Conservation (phyloP, 306 rosid genomes). For the Fragaria iinumae region DNA sequence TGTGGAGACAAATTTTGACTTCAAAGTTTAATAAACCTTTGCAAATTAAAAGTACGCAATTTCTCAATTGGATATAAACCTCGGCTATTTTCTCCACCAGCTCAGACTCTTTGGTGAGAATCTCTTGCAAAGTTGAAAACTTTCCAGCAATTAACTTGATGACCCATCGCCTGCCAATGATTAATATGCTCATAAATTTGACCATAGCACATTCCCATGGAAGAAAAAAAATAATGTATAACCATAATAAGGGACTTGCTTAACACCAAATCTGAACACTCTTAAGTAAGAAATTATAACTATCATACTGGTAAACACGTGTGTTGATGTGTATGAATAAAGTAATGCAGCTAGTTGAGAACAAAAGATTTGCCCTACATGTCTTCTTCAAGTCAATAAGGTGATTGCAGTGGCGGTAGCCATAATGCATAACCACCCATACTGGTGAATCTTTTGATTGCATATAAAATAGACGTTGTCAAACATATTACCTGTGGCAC, state of each 20-base stretch:
- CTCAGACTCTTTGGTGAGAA: conserved; percentile 82
- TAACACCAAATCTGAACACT: background rate
- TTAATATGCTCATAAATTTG: conserved; percentile 29
- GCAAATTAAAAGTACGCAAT: conserved; percentile 40
- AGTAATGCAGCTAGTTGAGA: background rate
- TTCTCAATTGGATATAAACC: conserved; percentile 59
- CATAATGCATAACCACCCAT: background rate
- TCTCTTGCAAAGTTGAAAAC: conserved; percentile 57
- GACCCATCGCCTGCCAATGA: conserved; percentile 81
- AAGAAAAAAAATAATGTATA: background rate
- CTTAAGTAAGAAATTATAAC: background rate
- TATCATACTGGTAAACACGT: background rate
- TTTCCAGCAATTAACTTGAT: conserved; percentile 70
- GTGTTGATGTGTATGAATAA: background rate
- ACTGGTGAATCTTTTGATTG: background rate
- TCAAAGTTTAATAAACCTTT: conserved; percentile 30
- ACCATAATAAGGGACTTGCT: background rate
- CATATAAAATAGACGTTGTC: background rate
- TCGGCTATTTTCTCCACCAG: conserved; percentile 93
- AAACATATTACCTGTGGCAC: conserved; percentile 62
- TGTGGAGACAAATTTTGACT: conserved; percentile 4
- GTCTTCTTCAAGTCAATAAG: conserved; percentile 17
- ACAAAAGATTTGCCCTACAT: background rate
- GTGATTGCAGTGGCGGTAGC: background rate
- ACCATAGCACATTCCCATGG: conserved; percentile 8